Conservation (phyloP, 2,329 filamentous ascomycete genomes). For the Canariomyces notabilis region DNA sequence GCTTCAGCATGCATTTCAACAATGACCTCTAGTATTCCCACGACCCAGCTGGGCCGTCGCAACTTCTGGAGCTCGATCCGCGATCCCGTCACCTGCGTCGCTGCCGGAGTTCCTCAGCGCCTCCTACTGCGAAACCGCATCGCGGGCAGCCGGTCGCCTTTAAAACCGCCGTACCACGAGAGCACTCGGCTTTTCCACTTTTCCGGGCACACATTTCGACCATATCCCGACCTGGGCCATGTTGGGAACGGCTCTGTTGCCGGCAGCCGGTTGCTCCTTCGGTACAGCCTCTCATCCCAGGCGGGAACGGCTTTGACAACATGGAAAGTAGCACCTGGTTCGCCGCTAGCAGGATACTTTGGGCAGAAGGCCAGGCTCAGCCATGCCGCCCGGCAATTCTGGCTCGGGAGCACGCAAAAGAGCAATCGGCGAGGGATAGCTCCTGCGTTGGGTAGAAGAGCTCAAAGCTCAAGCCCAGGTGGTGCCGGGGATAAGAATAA, state of each 20-base stretch:
- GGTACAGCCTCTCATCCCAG: constrained; percentile 37
- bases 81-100: constrained; percentile 25
- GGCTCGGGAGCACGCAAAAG: constrained; percentile 32
- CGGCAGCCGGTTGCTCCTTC: constrained; percentile 49
- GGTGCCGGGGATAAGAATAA: constrained; percentile 20
- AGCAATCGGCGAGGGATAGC: constrained; percentile 22
- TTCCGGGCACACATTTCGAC: constrained; percentile 26
- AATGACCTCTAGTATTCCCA: constrained; percentile 32
- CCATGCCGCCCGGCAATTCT: constrained; percentile 35
- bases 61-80: constrained; percentile 31
- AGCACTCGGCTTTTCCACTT: constrained; percentile 21
- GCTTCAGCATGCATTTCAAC: constrained; percentile 27
- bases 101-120: constrained; percentile 20
- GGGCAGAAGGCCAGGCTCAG: constrained; percentile 31
- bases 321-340: constrained; percentile 37
- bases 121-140: constrained; percentile 12
- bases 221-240: constrained; percentile 31
- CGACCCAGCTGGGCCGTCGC: constrained; percentile 34
- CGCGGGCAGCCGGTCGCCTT: constrained; percentile 12
- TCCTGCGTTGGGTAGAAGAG: constrained; percentile 27
- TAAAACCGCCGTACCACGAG: constrained; percentile 12
- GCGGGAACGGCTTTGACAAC: constrained; percentile 36
- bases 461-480: constrained; percentile 30
- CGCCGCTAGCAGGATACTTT: constrained; percentile 27
- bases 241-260: constrained; percentile 50